Evolutionary conservation across 352 stramenopile species (phyloP).

Genomic region (Pythium pectinolyticum): DNA sequence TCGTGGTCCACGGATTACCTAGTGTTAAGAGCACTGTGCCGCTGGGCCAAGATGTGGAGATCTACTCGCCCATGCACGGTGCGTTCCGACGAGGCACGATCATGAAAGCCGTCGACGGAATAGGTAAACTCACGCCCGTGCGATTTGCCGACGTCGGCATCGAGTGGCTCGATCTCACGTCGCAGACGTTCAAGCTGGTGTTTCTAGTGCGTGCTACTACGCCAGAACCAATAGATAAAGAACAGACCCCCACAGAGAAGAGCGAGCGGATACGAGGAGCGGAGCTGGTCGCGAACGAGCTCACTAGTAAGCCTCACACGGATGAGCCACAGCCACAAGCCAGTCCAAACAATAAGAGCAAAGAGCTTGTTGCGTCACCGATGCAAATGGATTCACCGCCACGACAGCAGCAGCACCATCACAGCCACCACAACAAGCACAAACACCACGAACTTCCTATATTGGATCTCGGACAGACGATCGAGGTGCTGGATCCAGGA

Average conservation of each 20-base stretch:
- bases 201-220: conserved; percentile 28
- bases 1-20: conserved; percentile 50
- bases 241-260: not conserved
- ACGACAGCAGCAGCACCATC: not conserved
- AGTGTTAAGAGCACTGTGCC: conserved; percentile 42
- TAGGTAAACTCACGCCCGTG: conserved; percentile 47
- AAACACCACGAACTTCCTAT: not conserved
- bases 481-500: conserved; percentile 19
- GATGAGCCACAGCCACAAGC: not conserved
- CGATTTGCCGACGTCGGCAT: conserved; percentile 28
- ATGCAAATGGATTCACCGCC: too few relatives aligned
- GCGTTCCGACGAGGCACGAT: conserved; percentile 36
- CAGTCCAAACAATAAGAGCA: too few relatives aligned
- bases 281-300: not conserved
- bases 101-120: conserved; percentile 42
- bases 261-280: not conserved
- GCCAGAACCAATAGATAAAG: not conserved
- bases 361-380: too few relatives aligned
- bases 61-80: conserved; percentile 57
- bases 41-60: conserved; percentile 45
- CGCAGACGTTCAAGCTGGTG: conserved; percentile 60
- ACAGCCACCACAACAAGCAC: conserved; percentile 1
- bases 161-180: conserved; percentile 56
- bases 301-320: not conserved
- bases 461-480: conserved; percentile 2